These are phyloP conservation scores for Aphanomyces invadans DNA, from an alignment of 352 stramenopile species.

Conservation along the genomic window DNA sequence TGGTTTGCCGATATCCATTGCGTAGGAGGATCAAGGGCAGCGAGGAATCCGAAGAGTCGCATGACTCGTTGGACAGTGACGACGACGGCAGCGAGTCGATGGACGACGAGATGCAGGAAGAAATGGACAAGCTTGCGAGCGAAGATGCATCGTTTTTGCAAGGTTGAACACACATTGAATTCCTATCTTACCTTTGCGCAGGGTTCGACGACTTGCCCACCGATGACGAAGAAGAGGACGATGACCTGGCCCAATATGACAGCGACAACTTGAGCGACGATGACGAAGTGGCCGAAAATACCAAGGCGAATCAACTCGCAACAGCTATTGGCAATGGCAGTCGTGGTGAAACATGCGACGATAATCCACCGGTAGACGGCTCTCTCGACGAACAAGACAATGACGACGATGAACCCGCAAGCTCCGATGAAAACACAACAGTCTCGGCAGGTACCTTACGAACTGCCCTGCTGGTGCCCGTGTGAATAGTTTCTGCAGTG, in stretches of 20 bases:
- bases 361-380: conserved; percentile 23
- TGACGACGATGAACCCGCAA: background rate
- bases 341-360: background rate
- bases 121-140: conserved; percentile 65
- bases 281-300: conserved; percentile 37
- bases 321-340: background rate
- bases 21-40: conserved; percentile 26
- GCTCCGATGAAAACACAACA: too few species aligned
- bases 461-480: too few species aligned
- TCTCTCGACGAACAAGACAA: background rate
- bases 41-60: conserved; percentile 26
- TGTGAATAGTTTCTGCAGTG: too few species aligned
- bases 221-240: conserved; percentile 38
- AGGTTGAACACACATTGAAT: conserved; percentile 28
- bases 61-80: conserved; percentile 25
- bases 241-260: conserved; percentile 44
- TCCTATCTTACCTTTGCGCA: background rate
- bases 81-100: conserved; percentile 32
- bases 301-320: conserved; percentile 40
- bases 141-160: conserved; percentile 78
- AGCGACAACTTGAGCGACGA: conserved; percentile 55
- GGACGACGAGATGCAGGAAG: conserved; percentile 68
- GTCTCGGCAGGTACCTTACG: too few species aligned
- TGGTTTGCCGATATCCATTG: background rate
- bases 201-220: conserved; percentile 75